These are phyloP conservation scores for Fusarium beomiforme DNA, from an alignment of 2,329 filamentous ascomycete species.

Conservation along the genomic window DNA sequence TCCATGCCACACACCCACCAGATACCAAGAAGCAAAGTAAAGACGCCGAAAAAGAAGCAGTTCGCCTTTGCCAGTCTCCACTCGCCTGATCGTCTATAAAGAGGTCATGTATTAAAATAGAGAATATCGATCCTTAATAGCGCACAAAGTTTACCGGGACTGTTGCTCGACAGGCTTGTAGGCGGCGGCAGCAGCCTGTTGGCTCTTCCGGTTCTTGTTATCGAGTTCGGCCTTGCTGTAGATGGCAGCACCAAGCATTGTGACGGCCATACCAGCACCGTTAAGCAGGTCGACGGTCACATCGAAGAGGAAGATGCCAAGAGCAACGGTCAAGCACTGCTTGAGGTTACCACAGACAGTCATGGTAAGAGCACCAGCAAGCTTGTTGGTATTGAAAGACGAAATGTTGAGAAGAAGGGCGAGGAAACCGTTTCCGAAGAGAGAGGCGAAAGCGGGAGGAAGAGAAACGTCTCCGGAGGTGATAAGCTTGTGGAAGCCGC, in stretches of 20 bases:
- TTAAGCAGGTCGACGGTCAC: conserved; percentile 62
- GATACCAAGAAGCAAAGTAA: conserved; percentile 19
- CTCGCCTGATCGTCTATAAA: conserved; percentile 39
- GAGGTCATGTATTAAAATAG: conserved; percentile 42
- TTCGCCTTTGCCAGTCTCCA: conserved; percentile 23
- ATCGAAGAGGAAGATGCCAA: conserved; percentile 64
- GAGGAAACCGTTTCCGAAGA: conserved; percentile 62
- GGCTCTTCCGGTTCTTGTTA: conserved; percentile 51
- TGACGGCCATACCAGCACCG: conserved; percentile 65
- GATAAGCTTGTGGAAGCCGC: conserved; percentile 51
- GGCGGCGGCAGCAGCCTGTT: conserved; percentile 45
- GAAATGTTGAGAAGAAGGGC: conserved; percentile 67
- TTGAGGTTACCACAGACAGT: conserved; percentile 69
- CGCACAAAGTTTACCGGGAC: conserved; percentile 28
- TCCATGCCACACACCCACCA: conserved; percentile 6
- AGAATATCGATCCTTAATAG: conserved; percentile 19
- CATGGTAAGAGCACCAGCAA: conserved; percentile 67
- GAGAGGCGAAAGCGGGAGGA: conserved; percentile 51
- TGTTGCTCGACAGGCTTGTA: conserved; percentile 52
- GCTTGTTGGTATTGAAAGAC: conserved; percentile 67
- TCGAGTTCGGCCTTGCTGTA: conserved; percentile 68
- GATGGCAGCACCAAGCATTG: conserved; percentile 64
- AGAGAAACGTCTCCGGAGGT: conserved; percentile 49
- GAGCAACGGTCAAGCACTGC: conserved; percentile 64
- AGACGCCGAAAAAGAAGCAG: conserved; percentile 30